These are phyloP conservation scores for Chamaecrista fasciculata DNA, from an alignment of 306 rosid species.

Conservation along the genomic window DNA sequence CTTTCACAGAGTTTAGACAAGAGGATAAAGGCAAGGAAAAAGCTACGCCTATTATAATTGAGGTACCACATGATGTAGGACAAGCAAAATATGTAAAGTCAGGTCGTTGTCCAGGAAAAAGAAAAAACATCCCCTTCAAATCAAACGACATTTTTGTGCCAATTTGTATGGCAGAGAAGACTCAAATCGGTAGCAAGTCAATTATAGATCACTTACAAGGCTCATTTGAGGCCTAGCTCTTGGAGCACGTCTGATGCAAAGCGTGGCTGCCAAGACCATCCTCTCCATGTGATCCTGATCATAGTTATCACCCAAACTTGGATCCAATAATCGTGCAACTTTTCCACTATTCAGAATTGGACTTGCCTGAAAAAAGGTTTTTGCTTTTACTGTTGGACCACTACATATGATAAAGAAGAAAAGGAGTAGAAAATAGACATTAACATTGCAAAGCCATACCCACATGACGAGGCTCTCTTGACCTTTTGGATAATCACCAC, in stretches of 20 bases:
- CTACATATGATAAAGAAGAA: conserved; percentile 20
- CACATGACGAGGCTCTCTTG: conserved; percentile 95
- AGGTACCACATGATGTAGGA: conserved; percentile 26
- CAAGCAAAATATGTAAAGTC: conserved; percentile 6
- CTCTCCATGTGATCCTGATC: conserved; percentile 71
- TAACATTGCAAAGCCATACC: conserved; percentile 52
- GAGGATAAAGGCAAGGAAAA: conserved; percentile 20
- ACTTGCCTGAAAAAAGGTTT: conserved; percentile 63
- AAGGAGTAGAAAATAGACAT: conserved; percentile 9
- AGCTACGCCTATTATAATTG: conserved; percentile 3
- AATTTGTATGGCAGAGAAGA: not conserved
- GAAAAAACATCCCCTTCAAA: conserved; percentile 11
- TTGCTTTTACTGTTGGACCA: conserved; percentile 1
- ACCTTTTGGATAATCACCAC: conserved; percentile 72
- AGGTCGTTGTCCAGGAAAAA: not conserved
- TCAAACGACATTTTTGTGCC: not conserved
- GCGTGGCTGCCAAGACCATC: conserved; percentile 85
- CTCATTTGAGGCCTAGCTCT: conserved; percentile 91
- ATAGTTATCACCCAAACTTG: conserved; percentile 55
- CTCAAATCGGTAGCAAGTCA: conserved; percentile 24
- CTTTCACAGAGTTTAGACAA: conserved; percentile 20
- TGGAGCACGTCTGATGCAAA: conserved; percentile 79
- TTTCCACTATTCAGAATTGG: conserved; percentile 75
- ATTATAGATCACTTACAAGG: conserved; percentile 61
- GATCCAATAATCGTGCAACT: conserved; percentile 69